These are phyloP conservation scores for Chlorella vulgaris DNA, from an alignment of 139 green algal species.

Conservation along the genomic window DNA sequence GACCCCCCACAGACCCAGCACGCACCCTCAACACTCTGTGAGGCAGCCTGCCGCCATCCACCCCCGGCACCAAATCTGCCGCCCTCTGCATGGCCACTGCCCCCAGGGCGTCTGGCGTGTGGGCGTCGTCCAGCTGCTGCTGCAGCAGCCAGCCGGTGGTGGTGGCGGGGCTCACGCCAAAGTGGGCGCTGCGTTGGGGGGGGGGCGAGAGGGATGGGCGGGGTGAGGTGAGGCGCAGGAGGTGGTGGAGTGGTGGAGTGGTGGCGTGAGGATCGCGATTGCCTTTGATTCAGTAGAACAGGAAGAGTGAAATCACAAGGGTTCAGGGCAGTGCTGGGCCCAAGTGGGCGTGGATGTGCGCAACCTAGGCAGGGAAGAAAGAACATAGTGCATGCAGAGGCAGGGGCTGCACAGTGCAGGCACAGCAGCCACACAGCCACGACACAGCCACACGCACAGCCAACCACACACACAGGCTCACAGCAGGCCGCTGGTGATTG, in stretches of 20 bases:
- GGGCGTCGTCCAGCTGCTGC: constrained; percentile 35
- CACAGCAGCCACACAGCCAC: neutral
- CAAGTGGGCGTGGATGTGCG: no score
- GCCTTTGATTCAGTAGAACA: neutral
- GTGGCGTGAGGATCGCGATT: no score
- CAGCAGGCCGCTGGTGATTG: constrained; percentile 5
- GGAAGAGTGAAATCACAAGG: no score
- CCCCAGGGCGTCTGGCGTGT: neutral
- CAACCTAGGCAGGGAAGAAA: neutral
- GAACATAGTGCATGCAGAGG: neutral
- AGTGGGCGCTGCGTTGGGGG: neutral
- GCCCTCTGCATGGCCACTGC: constrained; percentile 29
- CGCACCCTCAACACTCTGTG: constrained; percentile 4
- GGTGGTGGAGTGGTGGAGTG: neutral
- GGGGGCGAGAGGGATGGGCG: neutral
- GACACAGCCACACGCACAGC: neutral
- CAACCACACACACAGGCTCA: neutral
- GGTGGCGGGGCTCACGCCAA: neutral
- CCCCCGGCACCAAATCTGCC: constrained; percentile 17
- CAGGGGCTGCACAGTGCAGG: neutral
- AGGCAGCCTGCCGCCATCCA: constrained; percentile 4
- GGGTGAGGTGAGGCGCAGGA: neutral
- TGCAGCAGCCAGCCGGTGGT: constrained; percentile 31
- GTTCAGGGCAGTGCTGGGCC: no score
- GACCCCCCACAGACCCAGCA: neutral